Conservation (phyloP, 2,329 filamentous ascomycete genomes). For the Teratosphaeria nubilosa region DNA sequence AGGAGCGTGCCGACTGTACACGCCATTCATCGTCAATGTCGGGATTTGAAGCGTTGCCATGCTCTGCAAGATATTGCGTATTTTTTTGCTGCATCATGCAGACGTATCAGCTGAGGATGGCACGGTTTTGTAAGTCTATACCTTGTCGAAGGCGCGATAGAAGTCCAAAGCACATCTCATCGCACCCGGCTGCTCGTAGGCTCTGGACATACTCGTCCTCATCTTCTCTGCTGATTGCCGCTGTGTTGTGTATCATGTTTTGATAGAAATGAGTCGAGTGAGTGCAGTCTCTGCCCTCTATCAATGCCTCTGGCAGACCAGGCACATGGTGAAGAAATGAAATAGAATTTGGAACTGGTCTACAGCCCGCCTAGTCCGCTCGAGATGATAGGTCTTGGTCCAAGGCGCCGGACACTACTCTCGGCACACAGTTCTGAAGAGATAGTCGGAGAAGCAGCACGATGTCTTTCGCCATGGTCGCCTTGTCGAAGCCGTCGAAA, state of each 20-base stretch:
- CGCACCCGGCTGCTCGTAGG: conserved; percentile 25
- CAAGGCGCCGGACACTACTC: conserved; percentile 31
- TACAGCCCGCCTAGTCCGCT: conserved; percentile 22
- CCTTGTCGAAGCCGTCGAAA: conserved; percentile 30
- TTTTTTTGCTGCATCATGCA: conserved; percentile 20
- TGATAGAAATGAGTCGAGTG: conserved; percentile 35
- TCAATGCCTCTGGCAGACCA: too few relatives aligned
- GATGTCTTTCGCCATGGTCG: conserved; percentile 31
- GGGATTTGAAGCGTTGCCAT: too few relatives aligned
- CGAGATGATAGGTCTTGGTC: conserved; percentile 19
- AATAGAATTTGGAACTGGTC: conserved; percentile 30
- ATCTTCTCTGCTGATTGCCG: too few relatives aligned
- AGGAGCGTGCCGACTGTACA: conserved; percentile 12
- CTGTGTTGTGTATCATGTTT: conserved; percentile 26
- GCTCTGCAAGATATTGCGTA: conserved; percentile 7
- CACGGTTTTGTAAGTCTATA: not conserved
- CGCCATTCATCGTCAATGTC: conserved; percentile 19
- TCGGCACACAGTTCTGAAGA: conserved; percentile 30
- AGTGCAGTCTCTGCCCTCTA: conserved; percentile 27
- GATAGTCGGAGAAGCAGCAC: conserved; percentile 19
- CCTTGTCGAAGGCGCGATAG: conserved; percentile 24
- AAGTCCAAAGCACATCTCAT: conserved; percentile 22
- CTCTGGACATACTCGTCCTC: conserved; percentile 27
- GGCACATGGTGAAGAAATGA: conserved; percentile 8
- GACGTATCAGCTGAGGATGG: too few relatives aligned